Base-by-base conservation (phyloP, 208 protist species). In the Leishmania aethiopica region DNA sequence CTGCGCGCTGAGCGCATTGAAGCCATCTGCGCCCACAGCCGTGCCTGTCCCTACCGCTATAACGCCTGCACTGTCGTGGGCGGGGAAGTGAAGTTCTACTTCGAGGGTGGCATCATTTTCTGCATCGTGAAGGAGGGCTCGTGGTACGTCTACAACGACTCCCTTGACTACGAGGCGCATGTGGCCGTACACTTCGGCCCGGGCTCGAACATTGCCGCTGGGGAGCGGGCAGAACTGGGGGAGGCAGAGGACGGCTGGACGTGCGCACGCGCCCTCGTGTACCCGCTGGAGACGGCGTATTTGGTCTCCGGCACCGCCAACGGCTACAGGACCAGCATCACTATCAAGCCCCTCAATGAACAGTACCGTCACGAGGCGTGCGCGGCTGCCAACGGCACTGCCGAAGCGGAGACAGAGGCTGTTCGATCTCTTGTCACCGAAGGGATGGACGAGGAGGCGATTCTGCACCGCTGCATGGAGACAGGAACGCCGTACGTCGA, bases 131-230 rank as follows among this genome's bases (percentile, higher is more conserved):
- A 88, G 45, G 86, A 90, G 47, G 86, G 77, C 11, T 78, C 80
- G 51, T 94, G 90, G 90, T 88, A 86, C 81, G 80, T 94, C 66
- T 93, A 96, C 83, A 96, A 96, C 78, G 93, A 94, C 85, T 92
- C 91, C 15, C 78, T 88, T n/a, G 83, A 90, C 60, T 95, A 94
- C 83, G 90, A 93, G 70, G 91, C 89, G 77, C 90, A 92, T 60
- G 84, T 95, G 19, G 84, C 89, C 55, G 91, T 88, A 78, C 84
- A 84, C 76, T 94, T 96, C 73, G 91, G 88, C 49, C 87, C 82
- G n/a, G 66, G 75, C 75, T 90, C 87, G 40, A 40, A 77, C 57
- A 81, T 91, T 32, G 45, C 62, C 22, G 77, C 87, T 19, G 78
- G 82, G 37, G 82, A 81, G 66, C 76, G 81, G 17, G 75, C 81